These are phyloP conservation scores for Phytophthora tentaculata DNA, from an alignment of 352 stramenopile species.

Conservation along the genomic window DNA sequence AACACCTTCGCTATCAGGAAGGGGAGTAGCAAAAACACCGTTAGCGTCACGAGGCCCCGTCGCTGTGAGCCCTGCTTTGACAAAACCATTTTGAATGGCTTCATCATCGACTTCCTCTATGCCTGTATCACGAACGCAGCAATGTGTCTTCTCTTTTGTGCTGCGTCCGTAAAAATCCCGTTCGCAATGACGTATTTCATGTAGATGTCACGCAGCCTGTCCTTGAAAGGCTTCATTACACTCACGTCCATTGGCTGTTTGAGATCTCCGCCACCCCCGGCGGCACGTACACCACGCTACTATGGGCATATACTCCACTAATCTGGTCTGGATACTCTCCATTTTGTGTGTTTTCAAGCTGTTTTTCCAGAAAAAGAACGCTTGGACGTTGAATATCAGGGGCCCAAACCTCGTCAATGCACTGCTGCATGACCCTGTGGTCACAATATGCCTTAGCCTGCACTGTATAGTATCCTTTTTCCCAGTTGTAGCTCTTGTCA, in stretches of 20 bases:
- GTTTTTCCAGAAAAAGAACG: not conserved
- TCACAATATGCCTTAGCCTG: slow-evolving; percentile 11
- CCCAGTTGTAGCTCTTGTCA: not conserved
- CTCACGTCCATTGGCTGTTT: not conserved
- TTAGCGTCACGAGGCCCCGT: not conserved
- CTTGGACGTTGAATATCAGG: slow-evolving; percentile 7
- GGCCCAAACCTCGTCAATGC: slow-evolving; percentile 12
- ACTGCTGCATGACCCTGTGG: slow-evolving; percentile 6
- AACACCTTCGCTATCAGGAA: not conserved
- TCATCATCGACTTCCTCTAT: not conserved
- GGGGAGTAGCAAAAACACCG: not conserved
- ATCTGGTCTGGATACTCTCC: not conserved
- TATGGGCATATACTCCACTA: not conserved
- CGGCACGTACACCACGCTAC: not conserved
- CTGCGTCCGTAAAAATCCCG: not conserved
- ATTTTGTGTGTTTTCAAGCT: slow-evolving; percentile 16
- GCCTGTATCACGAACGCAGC: not conserved
- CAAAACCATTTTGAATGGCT: not conserved
- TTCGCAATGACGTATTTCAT: not conserved
- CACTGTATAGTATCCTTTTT: slow-evolving; percentile 4
- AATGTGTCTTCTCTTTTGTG: not conserved
- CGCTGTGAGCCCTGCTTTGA: not conserved
- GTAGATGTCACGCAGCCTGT: not conserved
- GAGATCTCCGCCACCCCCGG: not conserved
- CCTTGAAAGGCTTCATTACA: not conserved